phyloP scores from a whole-genome alignment of 129 eudicot genomes.

The Tagetes patula region DNA sequence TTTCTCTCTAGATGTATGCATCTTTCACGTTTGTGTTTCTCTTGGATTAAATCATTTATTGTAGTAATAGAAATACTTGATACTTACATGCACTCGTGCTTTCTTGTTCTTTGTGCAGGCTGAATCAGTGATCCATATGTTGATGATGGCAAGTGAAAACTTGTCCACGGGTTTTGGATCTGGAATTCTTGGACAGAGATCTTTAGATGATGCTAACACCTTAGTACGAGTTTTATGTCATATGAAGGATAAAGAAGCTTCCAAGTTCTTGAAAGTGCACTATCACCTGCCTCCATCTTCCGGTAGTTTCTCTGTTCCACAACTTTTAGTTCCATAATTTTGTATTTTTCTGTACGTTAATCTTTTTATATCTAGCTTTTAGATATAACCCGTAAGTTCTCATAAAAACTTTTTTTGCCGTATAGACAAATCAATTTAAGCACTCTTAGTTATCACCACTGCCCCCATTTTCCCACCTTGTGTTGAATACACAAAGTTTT shows the following conservation, averaged over 20 bases:
- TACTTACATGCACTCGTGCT: neutral
- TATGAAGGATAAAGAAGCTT: conserved; percentile 87
- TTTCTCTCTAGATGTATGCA: conserved; percentile 66
- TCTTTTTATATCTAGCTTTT: neutral
- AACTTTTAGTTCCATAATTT: neutral
- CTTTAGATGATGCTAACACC: conserved; percentile 67
- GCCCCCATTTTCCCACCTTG: neutral
- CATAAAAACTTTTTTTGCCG: neutral
- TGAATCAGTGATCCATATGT: conserved; percentile 70
- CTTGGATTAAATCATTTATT: neutral
- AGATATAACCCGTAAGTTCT: neutral
- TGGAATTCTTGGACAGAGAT: conserved; percentile 46
- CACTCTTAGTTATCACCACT: neutral
- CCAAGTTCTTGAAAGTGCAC: conserved; percentile 62
- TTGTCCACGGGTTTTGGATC: conserved; percentile 59
- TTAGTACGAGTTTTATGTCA: conserved; percentile 84
- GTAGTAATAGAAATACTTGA: neutral
- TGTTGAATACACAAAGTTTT: neutral
- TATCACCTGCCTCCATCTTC: conserved; percentile 90
- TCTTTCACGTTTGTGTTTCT: neutral
- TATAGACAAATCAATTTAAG: neutral
- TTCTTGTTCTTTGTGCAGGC: conserved; percentile 41
- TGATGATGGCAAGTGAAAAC: conserved; percentile 83
- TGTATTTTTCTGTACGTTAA: neutral
- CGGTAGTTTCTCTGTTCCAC: conserved; percentile 40